A percentile compares a stretch with the other conserved stretches of the same genome.
Conservation (phyloP, 345 rosid genomes). For the Turnera subulata region DNA sequence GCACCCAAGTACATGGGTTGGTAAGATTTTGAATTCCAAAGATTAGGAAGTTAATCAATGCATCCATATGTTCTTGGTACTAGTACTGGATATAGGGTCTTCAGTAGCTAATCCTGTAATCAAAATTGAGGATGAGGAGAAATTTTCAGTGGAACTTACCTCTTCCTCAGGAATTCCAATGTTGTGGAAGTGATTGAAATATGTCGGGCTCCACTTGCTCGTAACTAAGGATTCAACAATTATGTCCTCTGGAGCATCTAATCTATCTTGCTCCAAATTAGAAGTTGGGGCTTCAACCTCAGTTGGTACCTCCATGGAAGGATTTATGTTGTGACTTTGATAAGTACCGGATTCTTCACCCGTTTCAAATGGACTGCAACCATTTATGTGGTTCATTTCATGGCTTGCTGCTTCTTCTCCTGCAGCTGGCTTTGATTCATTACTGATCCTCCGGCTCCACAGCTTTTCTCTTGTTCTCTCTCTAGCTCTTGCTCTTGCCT, state of each 20-base stretch:
- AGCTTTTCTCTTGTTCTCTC: conserved; percentile 53
- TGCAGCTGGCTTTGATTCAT: too few relatives aligned
- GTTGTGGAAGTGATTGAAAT: conserved; percentile 27
- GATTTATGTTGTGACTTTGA: conserved; percentile 7
- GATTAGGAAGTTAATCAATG: too few relatives aligned
- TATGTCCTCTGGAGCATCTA: conserved; percentile 12
- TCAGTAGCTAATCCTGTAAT: too few relatives aligned
- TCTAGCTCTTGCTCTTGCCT: conserved; percentile 71
- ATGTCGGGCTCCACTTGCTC: conserved; percentile 32
- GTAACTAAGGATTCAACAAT: conserved; percentile 23
- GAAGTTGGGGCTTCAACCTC: conserved; percentile 16
- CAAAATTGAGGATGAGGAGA: background rate
- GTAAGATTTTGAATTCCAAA: background rate
- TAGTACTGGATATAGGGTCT: too few relatives aligned
- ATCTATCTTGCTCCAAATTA: background rate
- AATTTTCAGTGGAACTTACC: background rate
- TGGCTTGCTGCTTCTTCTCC: conserved; percentile 4
- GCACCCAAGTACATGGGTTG: conserved; percentile 12
- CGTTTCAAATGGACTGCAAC: too few relatives aligned
- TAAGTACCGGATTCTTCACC: conserved; percentile 17
- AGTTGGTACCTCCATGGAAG: conserved; percentile 6
- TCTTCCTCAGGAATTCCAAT: background rate
- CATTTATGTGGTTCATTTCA: conserved; percentile 5
- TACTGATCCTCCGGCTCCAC: conserved; percentile 13
- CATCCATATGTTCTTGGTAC: too few relatives aligned